A percentile compares a stretch with the other conserved stretches of the same genome.
phyloP scores from a whole-genome alignment of 164 flowering plant species.

The Umbilicus rupestris region DNA sequence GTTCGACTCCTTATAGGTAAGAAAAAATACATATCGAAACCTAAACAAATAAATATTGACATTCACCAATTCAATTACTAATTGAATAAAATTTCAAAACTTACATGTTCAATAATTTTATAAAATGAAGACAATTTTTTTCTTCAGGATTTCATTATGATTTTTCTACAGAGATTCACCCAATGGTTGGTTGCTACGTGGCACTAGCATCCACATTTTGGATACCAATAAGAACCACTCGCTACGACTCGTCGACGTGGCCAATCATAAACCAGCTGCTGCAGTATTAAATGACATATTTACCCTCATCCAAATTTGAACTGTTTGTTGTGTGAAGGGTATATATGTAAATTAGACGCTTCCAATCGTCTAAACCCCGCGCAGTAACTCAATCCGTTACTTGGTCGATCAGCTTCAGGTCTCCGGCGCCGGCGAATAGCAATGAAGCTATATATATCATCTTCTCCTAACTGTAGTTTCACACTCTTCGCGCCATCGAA shows the following conservation, averaged over 20 bases:
- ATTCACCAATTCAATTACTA: no score
- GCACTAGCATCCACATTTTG: background rate
- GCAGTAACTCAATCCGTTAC: conserved; percentile 14
- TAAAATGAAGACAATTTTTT: no score
- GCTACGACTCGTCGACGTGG: conserved; percentile 18
- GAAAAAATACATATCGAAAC: no score
- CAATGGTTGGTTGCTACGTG: background rate
- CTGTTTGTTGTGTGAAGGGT: conserved; percentile 3
- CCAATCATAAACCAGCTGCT: conserved; percentile 13
- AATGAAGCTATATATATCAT: conserved; percentile 27
- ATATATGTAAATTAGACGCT: conserved; percentile 8
- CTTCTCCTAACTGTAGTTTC: conserved; percentile 26
- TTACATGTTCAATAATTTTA: no score
- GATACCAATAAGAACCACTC: background rate
- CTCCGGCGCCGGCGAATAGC: conserved; percentile 2
- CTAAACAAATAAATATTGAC: no score
- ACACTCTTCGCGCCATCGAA: conserved; percentile 29
- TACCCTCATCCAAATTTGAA: conserved; percentile 6
- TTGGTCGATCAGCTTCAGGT: conserved; percentile 11
- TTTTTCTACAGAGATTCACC: background rate
- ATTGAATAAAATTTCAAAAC: no score
- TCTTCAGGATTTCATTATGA: background rate
- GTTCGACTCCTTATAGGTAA: no score
- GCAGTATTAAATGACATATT: conserved; percentile 2
- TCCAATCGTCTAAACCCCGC: conserved; percentile 14